phyloP scores from a whole-genome alignment of 2,329 filamentous ascomycete genomes.

The Diaporthe sp. region DNA sequence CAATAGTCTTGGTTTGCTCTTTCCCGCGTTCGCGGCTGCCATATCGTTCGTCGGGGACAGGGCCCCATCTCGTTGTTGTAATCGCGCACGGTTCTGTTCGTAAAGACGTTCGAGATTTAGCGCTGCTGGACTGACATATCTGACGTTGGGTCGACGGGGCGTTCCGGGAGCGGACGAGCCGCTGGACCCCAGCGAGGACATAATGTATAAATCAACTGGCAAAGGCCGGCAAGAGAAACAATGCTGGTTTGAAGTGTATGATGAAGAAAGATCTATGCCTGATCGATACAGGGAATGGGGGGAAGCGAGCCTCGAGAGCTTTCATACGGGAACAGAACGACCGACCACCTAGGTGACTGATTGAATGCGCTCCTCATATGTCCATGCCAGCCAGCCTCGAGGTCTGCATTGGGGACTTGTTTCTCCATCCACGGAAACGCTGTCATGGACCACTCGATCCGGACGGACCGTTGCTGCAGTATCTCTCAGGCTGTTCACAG shows the following conservation, averaged over 20 bases:
- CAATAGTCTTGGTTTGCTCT: slow-evolving; percentile 85
- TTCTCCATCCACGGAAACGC: not conserved
- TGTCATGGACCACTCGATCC: slow-evolving; percentile 29
- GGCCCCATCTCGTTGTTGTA: slow-evolving; percentile 62
- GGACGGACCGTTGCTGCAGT: slow-evolving; percentile 32
- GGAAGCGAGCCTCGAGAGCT: not conserved
- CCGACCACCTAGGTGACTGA: not conserved
- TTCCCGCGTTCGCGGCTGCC: slow-evolving; percentile 60
- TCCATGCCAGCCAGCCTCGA: not conserved
- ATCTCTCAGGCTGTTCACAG: slow-evolving; percentile 30
- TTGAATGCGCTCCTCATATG: not conserved
- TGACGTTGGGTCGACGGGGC: slow-evolving; percentile 50
- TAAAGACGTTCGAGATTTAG: slow-evolving; percentile 74
- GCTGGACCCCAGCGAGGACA: slow-evolving; percentile 43
- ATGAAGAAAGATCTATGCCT: not conserved
- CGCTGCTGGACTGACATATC: slow-evolving; percentile 66
- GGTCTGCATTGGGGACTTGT: not conserved
- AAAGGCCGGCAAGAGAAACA: not conserved
- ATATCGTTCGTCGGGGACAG: slow-evolving; percentile 56
- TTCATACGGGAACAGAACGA: not conserved
- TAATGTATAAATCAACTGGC: slow-evolving; percentile 34
- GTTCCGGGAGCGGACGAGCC: slow-evolving; percentile 39
- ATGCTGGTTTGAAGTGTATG: not conserved
- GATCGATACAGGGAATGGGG: not conserved
- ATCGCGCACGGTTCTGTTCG: slow-evolving; percentile 69